A percentile compares a stretch with the other conserved stretches of the same genome.
Evolutionary conservation across 108 stramenopile genomes (phyloP).

Genomic region (Nitzschia inconspicua): DNA sequence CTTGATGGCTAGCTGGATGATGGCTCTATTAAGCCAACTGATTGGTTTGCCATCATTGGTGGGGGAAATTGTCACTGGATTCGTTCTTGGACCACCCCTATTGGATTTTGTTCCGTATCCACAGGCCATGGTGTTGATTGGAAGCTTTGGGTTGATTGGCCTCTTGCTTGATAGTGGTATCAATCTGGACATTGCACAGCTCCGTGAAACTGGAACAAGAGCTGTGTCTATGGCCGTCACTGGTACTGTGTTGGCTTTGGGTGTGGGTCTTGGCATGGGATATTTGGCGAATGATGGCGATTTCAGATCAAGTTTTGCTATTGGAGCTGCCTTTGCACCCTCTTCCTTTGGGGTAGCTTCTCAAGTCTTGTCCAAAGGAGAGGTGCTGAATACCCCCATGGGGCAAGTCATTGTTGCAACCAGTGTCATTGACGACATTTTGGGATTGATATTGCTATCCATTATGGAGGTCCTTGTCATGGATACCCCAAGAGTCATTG

Average conservation of each 20-base stretch:
- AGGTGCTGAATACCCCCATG: constrained; percentile 49
- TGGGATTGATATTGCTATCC: constrained; percentile 49
- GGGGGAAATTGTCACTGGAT: constrained; percentile 30
- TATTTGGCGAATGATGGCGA: constrained; percentile 2
- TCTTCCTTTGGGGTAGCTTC: constrained; percentile 60
- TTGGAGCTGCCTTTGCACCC: constrained; percentile 57
- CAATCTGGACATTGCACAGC: constrained; percentile 60
- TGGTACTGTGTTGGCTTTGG: constrained; percentile 52
- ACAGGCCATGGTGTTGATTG: constrained; percentile 22
- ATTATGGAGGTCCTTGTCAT: constrained; percentile 33
- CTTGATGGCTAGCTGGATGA: no score
- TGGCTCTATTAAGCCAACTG: no score
- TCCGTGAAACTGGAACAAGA: constrained; percentile 41
- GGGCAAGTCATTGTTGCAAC: constrained; percentile 64
- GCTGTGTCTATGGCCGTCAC: constrained; percentile 49
- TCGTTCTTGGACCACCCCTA: constrained; percentile 31
- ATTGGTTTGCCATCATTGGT: constrained; percentile 43
- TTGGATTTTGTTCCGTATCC: constrained; percentile 14
- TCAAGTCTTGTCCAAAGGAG: constrained; percentile 42
- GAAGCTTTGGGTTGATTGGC: constrained; percentile 46
- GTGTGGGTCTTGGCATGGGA: constrained; percentile 38
- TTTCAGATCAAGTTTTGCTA: constrained; percentile 41
- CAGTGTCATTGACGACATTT: constrained; percentile 61
- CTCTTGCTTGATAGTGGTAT: constrained; percentile 56
- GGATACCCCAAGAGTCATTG: constrained; percentile 8